These are phyloP conservation scores for Leccinum ochraceum DNA, from an alignment of 768 basidiomycete species.

Conservation along the genomic window DNA sequence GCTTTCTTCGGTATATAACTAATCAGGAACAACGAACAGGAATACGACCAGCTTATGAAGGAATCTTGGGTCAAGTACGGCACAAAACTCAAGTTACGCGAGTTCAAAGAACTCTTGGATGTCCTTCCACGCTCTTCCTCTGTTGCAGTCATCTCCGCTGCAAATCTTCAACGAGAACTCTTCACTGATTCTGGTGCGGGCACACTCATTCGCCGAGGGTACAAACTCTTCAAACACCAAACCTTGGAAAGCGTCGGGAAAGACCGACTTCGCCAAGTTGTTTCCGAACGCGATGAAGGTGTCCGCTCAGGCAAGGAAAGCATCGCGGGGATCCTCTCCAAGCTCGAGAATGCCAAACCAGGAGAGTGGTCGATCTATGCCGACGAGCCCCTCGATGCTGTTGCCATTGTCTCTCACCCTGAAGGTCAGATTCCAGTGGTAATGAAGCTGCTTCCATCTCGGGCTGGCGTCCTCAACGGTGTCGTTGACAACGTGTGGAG, in stretches of 20 bases:
- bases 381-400: constrained; percentile 95
- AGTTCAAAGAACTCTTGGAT: constrained; percentile 98
- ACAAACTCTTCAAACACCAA: constrained; percentile 93
- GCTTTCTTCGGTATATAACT: neutral
- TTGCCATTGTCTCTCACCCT: constrained; percentile 93
- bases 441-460: constrained; percentile 88
- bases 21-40: constrained; percentile 44
- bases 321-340: constrained; percentile 76
- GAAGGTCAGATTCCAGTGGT: constrained; percentile 86
- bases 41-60: constrained; percentile 96
- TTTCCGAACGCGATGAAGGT: constrained; percentile 95
- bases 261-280: constrained; percentile 91
- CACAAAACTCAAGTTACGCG: constrained; percentile 97
- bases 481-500: constrained; percentile 98
- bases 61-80: constrained; percentile 99
- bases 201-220: constrained; percentile 96
- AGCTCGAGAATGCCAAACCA: constrained; percentile 64
- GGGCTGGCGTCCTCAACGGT: constrained; percentile 88
- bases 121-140: constrained; percentile 97
- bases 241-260: constrained; percentile 83
- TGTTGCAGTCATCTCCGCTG: constrained; percentile 94
- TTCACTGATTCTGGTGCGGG: constrained; percentile 99
- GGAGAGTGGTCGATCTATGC: constrained; percentile 93
- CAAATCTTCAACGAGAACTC: constrained; percentile 93
- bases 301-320: constrained; percentile 80